A percentile compares a stretch with the other conserved stretches of the same genome.
These are phyloP conservation scores for Cucumis melo DNA, from an alignment of 306 rosid species.

Conservation along the genomic window DNA sequence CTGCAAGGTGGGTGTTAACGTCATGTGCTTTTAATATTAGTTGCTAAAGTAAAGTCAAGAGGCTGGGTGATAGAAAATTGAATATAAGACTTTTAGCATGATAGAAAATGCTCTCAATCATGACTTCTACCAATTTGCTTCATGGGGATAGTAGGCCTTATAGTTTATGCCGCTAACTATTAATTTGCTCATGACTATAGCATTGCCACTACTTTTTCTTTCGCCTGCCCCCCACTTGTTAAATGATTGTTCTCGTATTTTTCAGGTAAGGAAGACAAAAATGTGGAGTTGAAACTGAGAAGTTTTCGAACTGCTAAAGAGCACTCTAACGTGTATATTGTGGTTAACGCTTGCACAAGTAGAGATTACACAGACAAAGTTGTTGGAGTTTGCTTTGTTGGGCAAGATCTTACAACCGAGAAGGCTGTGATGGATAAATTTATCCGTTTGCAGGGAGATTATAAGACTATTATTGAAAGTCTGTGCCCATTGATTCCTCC, in stretches of 20 bases:
- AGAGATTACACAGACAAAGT: slow-evolving; percentile 38
- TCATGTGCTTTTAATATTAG: not conserved
- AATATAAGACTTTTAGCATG: not conserved
- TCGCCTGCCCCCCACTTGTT: not conserved
- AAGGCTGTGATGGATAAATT: slow-evolving; percentile 46
- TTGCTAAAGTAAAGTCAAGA: not conserved
- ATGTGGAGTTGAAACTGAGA: slow-evolving; percentile 48
- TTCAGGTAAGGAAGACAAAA: slow-evolving; percentile 66
- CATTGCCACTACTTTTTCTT: not conserved
- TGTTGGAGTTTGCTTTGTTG: slow-evolving; percentile 72
- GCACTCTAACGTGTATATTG: slow-evolving; percentile 29
- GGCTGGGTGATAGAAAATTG: not conserved
- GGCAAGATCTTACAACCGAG: slow-evolving; percentile 64
- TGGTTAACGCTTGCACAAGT: slow-evolving; percentile 63
- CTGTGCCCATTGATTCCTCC: slow-evolving; percentile 69
- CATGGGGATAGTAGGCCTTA: not conserved
- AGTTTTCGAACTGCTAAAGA: slow-evolving; percentile 24
- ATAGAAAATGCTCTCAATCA: not conserved
- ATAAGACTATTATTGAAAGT: slow-evolving; percentile 62
- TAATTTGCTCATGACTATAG: not conserved
- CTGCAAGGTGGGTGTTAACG: slow-evolving; percentile 38
- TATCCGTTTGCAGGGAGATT: slow-evolving; percentile 68
- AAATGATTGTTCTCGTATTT: not conserved
- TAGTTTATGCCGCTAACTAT: not conserved
- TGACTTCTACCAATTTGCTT: not conserved